Base-by-base conservation (phyloP, 306 rosid species). In the Quercus agrifolia region DNA sequence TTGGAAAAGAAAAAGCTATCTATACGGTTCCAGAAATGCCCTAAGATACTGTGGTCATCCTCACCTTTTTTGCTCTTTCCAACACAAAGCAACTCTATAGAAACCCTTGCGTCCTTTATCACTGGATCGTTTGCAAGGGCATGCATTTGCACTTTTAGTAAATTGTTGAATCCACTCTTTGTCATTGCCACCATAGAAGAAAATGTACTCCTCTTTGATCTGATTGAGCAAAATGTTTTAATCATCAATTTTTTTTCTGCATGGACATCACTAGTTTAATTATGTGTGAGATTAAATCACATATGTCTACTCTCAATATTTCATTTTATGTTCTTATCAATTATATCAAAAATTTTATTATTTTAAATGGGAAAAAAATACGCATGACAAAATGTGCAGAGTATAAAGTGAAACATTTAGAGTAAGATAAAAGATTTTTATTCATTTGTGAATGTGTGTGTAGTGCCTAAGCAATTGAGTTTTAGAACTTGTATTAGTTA, bases 181-280 rank as follows among this genome's bases (percentile, higher is more conserved):
- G 82, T 75, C 80, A 3, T 80, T 79, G 49, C 90, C 90, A 8
- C 92, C 92, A 49, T 82, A 86, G 70, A 86, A 84, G 63, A 89
- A 41, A 58, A 89, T 86, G 66, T 46, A 80, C 56, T 82, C 81
- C 61, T 87, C 83, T 27, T 70, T 87, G 8, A 79, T 25, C 90
- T 87, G 83, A 51, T 63, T 0, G 20, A 18, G 25, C 28, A 30
- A 64, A n/a, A 15, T 30, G 19, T 64, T 14, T n/a, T 27, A 15
- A 30, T 28, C 63, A 41, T 41, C 49, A 41, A 41, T 1, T 41
- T 41, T 41, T 41, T 6, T 8, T 41, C 8, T 31, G 12, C 8
- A 41, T 7, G 11, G 7, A 41, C 49, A 6, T 41, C 49, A 41
- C 49, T 41, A 41, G 11, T 41, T 41, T 41, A 6, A 41, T 8